A percentile compares a stretch with the other conserved stretches of the same genome.
Evolutionary conservation across 2,329 filamentous ascomycete species (phyloP).

Genomic region (Nigrospora oryzae): DNA sequence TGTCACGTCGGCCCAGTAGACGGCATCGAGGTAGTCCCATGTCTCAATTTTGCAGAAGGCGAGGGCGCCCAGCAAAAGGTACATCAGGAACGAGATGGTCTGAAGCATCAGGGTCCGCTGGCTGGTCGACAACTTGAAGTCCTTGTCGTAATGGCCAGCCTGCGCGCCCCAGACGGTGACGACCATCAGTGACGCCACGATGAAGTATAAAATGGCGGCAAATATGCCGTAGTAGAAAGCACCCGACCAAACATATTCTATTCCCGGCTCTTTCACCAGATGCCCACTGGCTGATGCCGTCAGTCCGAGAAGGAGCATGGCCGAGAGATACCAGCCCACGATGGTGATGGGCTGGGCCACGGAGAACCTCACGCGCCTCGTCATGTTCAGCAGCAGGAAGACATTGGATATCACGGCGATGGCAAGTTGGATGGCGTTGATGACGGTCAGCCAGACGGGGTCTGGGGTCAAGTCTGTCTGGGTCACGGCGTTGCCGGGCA

Average conservation of each 20-base stretch:
- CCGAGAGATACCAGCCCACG: slow-evolving; percentile 63
- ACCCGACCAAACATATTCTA: slow-evolving; percentile 61
- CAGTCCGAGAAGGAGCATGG: slow-evolving; percentile 59
- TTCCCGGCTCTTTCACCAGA: slow-evolving; percentile 29
- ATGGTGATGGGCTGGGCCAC: slow-evolving; percentile 81
- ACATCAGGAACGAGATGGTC: slow-evolving; percentile 77
- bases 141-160: slow-evolving; percentile 60
- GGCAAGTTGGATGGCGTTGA: slow-evolving; percentile 72
- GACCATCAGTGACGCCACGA: slow-evolving; percentile 68
- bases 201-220: slow-evolving; percentile 69
- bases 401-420: slow-evolving; percentile 73
- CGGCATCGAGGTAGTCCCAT: slow-evolving; percentile 69
- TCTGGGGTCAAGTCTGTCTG: slow-evolving; percentile 50
- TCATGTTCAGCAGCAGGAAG: slow-evolving; percentile 82
- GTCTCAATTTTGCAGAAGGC: slow-evolving; percentile 65
- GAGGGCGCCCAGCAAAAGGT: slow-evolving; percentile 68
- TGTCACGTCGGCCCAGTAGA: slow-evolving; percentile 73
- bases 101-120: slow-evolving; percentile 87
- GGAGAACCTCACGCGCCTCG: slow-evolving; percentile 67
- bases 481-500: slow-evolving; percentile 35
- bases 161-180: slow-evolving; percentile 74
- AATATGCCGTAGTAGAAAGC: slow-evolving; percentile 84
- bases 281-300: slow-evolving; percentile 57
- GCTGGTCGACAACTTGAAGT: slow-evolving; percentile 69
- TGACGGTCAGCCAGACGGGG: slow-evolving; percentile 62